Percentiles rank a stretch among this genome's conserved stretches.
These are phyloP conservation scores for Nannochloropsis oceanica DNA, from an alignment of 108 stramenopile genomes.

Conservation along the genomic window DNA sequence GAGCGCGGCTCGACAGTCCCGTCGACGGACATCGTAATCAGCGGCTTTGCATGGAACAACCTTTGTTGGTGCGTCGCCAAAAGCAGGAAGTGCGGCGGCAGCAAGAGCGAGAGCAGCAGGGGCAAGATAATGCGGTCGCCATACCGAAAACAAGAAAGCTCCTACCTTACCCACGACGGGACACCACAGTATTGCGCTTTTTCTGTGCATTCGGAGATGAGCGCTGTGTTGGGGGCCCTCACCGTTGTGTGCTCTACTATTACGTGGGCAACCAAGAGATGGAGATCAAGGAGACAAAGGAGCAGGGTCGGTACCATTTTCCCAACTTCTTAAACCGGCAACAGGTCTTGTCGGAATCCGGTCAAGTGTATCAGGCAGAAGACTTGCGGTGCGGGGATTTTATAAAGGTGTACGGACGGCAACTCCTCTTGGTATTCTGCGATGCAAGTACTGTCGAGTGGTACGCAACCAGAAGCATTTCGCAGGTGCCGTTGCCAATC, in stretches of 20 bases:
- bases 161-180: neutral
- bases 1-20: neutral
- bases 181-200: conserved; percentile 34
- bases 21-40: conserved; percentile 3
- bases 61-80: neutral
- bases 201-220: conserved; percentile 41
- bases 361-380: neutral
- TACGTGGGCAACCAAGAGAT: conserved; percentile 41
- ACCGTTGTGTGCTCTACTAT: conserved; percentile 35
- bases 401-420: neutral
- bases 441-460: neutral
- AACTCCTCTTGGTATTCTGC: neutral
- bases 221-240: conserved; percentile 35
- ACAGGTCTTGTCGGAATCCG: neutral
- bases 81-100: neutral
- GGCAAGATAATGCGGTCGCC: too few relatives aligned
- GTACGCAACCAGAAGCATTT: neutral
- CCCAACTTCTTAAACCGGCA: neutral
- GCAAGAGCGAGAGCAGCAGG: neutral
- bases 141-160: neutral
- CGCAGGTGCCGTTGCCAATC: neutral
- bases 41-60: neutral
- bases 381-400: neutral
- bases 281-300: conserved; percentile 35
- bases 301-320: neutral